phyloP scores from a whole-genome alignment of 2,329 filamentous ascomycete genomes.

The Fusarium sp. region DNA sequence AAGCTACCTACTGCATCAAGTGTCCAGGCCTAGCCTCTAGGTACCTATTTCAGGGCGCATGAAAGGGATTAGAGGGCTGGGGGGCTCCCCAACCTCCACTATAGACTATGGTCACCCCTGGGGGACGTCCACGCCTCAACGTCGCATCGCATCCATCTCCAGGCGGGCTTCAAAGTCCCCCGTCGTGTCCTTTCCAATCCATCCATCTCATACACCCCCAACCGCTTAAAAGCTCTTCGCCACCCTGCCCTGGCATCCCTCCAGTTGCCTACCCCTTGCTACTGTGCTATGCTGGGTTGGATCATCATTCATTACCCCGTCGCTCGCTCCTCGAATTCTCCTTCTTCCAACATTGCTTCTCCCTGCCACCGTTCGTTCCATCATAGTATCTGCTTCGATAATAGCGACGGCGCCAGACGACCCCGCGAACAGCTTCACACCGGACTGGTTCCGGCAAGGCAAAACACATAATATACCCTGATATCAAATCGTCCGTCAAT shows the following conservation, averaged over 20 bases:
- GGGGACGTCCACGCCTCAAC: slow-evolving; percentile 18
- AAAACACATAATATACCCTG: slow-evolving; percentile 7
- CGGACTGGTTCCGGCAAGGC: slow-evolving; percentile 42
- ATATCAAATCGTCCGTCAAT: slow-evolving; percentile 24
- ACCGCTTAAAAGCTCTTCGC: slow-evolving; percentile 32
- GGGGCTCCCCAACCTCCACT: slow-evolving; percentile 32
- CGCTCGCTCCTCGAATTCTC: slow-evolving; percentile 31
- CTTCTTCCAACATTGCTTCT: slow-evolving; percentile 13
- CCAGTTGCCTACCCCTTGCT: slow-evolving; percentile 38
- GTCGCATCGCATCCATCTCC: slow-evolving; percentile 21
- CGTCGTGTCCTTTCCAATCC: slow-evolving; percentile 20
- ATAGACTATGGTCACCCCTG: slow-evolving; percentile 33
- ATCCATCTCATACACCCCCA: slow-evolving; percentile 28
- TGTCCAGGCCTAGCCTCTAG: slow-evolving; percentile 17
- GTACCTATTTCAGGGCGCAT: slow-evolving; percentile 18
- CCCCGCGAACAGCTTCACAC: slow-evolving; percentile 15
- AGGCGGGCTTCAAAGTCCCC: slow-evolving; percentile 1
- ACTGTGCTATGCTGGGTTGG: background rate
- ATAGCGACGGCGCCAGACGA: slow-evolving; percentile 26
- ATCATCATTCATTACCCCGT: slow-evolving; percentile 42
- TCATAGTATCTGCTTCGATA: slow-evolving; percentile 13
- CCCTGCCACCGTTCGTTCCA: slow-evolving; percentile 5
- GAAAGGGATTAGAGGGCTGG: slow-evolving; percentile 10
- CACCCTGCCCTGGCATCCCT: slow-evolving; percentile 36
- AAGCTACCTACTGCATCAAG: slow-evolving; percentile 30